Evolutionary conservation across 225 moss, liverwort and hornwort genomes (phyloP), one percentile per base, ranked within the genome.

Genomic region (Takakia lepidozioides): DNA sequence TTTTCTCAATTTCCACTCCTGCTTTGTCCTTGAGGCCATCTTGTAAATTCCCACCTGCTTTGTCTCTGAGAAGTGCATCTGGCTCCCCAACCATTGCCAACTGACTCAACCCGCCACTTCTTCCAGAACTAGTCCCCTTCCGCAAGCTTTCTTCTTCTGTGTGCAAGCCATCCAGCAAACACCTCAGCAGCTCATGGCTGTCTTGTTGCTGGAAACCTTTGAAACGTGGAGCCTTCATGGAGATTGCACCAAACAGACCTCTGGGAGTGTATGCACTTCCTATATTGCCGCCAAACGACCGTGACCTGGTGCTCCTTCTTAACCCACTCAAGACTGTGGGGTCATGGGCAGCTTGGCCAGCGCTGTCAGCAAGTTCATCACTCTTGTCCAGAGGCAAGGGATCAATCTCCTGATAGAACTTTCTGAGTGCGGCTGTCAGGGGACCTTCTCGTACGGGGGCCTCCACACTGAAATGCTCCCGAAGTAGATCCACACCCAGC

Each of bases 141-240:
- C 71, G 50, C 34, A 74, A 49, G 42, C 61, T 76, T 50, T 87
- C 79, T 63, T 92, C 91, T 53, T 92, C 91, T 57, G 73, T 68
- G 51, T 92, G 84, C 60, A 92, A 70, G 39, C 84, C 81, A 68
- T 92, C 91, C 27, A 92, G 67, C 26, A 92, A 64, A 42, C 65
- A 87, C 15, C 81, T 73, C 44, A 92, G 56, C 1, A 92, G 79
- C 71, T 92, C 91, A 58, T 92, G 91, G 53, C 91, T 92, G 58
- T 92, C 91, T 56, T 92, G 91, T 51, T 92, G 87, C 64, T 92
- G 91, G 29, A 78, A 92, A 0, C 91, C 87, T 75, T 87, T 92
- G 32, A 92, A 92, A 63, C 81, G 73, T 19, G 91, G 87, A 19
- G 77, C 87, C 58, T 92, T 92, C 10, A 68, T 54, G 48, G 81